These are phyloP conservation scores for Sporodiniella umbellata DNA, from an alignment of 371 early-diverging fungal genomes.

Conservation along the genomic window DNA sequence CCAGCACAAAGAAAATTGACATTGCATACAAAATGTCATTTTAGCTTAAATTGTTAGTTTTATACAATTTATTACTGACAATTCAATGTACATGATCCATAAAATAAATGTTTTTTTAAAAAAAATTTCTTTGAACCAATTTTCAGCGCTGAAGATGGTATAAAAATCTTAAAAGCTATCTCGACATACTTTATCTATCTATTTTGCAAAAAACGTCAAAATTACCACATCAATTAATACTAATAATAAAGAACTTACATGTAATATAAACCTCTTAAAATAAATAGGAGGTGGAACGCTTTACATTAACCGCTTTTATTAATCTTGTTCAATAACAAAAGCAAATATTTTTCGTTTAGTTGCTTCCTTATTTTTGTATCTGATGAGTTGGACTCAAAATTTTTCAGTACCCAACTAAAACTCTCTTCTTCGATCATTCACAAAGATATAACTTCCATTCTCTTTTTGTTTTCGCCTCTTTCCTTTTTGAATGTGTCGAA, in stretches of 20 bases:
- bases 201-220: not conserved
- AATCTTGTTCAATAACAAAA: slow-evolving; percentile 1
- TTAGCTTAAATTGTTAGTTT: too few relatives aligned
- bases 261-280: not conserved
- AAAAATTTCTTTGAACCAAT: too few relatives aligned
- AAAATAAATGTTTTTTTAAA: too few relatives aligned
- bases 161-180: too few relatives aligned
- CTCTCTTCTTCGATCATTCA: slow-evolving; percentile 8
- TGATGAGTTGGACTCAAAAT: not conserved
- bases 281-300: slow-evolving; percentile 1
- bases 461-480: slow-evolving; percentile 3
- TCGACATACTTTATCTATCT: too few relatives aligned
- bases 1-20: too few relatives aligned
- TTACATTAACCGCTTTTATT: slow-evolving; percentile 1
- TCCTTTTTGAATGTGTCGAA: slow-evolving; percentile 7
- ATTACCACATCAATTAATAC: not conserved
- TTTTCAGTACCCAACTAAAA: not conserved
- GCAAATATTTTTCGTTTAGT: not conserved
- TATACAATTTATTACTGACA: too few relatives aligned
- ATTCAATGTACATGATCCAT: too few relatives aligned
- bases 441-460: slow-evolving; percentile 7
- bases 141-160: too few relatives aligned
- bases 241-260: not conserved
- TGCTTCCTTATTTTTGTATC: not conserved
- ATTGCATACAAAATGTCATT: too few relatives aligned